A percentile compares a stretch with the other conserved stretches of the same genome.
Conservation (phyloP, 768 basidiomycete genomes). For the Leccinum barrowsii region DNA sequence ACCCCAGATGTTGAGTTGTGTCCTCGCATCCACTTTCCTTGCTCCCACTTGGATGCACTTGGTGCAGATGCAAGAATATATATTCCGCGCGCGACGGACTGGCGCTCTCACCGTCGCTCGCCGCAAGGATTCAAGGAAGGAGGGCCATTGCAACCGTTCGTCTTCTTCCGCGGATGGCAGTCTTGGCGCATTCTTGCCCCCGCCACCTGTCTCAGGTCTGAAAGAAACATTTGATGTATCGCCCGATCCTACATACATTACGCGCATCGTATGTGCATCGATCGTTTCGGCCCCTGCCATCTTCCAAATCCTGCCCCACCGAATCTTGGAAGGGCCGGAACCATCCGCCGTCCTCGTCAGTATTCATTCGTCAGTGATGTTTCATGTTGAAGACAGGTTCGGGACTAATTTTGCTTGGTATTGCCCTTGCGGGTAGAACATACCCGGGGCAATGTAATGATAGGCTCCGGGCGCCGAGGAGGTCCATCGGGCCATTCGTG, state of each 20-base stretch:
- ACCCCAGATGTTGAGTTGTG: not conserved
- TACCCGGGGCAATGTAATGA: not conserved
- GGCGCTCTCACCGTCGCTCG: conserved; percentile 5
- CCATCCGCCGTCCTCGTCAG: not conserved
- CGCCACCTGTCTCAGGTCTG: conserved; percentile 9
- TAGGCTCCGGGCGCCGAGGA: not conserved
- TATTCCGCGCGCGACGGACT: conserved; percentile 11
- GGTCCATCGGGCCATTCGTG: not conserved
- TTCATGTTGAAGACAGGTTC: not conserved
- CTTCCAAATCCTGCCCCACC: not conserved
- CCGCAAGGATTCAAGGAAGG: not conserved
- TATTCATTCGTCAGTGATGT: not conserved
- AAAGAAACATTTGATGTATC: not conserved
- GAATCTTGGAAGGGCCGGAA: not conserved
- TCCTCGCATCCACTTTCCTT: not conserved
- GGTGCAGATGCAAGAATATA: not conserved
- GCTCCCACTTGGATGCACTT: not conserved
- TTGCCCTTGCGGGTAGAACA: not conserved
- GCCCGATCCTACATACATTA: conserved; percentile 1
- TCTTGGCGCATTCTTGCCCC: not conserved
- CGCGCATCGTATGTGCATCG: conserved; percentile 6
- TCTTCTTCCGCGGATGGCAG: not conserved
- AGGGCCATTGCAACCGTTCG: not conserved
- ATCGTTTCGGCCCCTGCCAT: not conserved
- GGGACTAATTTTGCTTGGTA: not conserved